Evolutionary conservation across 2,329 filamentous ascomycete genomes (phyloP).

Genomic region (Zasmidium cellare): DNA sequence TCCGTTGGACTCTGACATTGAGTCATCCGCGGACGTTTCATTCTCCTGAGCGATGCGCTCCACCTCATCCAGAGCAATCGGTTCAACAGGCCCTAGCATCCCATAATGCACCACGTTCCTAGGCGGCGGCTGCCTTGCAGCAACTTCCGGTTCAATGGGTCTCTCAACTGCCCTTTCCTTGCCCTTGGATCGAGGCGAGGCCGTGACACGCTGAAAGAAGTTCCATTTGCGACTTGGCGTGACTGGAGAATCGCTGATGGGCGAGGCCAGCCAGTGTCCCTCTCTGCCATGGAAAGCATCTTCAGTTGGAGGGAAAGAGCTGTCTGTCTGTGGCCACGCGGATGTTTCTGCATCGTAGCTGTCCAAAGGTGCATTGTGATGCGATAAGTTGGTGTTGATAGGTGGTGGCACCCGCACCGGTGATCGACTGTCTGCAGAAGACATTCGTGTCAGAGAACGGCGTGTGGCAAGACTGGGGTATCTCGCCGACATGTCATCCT

Average conservation of each 20-base stretch:
- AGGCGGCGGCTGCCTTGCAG: conserved; percentile 8
- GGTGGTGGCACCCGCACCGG: conserved; percentile 13
- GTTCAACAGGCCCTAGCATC: conserved; percentile 51
- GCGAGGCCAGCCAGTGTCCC: conserved; percentile 36
- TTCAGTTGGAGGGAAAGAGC: conserved; percentile 9
- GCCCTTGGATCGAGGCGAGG: conserved; percentile 38
- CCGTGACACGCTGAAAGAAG: conserved; percentile 56
- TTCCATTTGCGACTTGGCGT: conserved; percentile 55
- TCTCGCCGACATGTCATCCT: conserved; percentile 21
- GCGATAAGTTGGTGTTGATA: conserved; percentile 16
- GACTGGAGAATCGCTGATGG: conserved; percentile 6
- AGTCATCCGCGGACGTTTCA: conserved; percentile 25
- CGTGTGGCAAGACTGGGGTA: conserved; percentile 17
- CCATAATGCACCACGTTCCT: conserved; percentile 55
- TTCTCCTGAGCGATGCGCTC: conserved; percentile 48
- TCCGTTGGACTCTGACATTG: conserved; percentile 13
- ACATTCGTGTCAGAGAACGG: conserved; percentile 20
- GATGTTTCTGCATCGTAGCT: conserved; percentile 17
- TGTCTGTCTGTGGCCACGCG: conserved; percentile 17
- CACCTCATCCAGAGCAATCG: conserved; percentile 46
- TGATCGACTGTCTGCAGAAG: conserved; percentile 14
- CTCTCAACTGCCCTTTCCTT: conserved; percentile 27
- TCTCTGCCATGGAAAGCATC: conserved; percentile 35
- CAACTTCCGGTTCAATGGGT: conserved; percentile 10
- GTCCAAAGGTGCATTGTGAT: conserved; percentile 9